Evolutionary conservation across 148 eudicot genomes (phyloP).

Genomic region (Talinum fruticosum): DNA sequence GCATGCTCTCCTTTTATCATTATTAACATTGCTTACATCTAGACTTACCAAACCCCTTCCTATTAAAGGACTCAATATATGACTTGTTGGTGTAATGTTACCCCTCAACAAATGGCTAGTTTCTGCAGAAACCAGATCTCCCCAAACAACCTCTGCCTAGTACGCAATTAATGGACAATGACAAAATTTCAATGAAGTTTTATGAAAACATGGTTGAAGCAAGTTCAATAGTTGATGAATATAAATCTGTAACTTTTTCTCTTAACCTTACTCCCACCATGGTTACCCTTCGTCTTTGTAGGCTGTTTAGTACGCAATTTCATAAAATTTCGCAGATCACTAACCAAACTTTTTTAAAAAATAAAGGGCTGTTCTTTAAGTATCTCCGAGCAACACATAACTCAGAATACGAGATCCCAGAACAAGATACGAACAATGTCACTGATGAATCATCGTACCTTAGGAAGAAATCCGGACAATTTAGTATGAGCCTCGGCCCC

Average conservation of each 20-base stretch:
- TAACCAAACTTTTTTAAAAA: neutral
- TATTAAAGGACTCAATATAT: neutral
- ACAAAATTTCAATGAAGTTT: neutral
- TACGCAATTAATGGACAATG: neutral
- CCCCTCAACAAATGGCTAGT: neutral
- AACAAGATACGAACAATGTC: neutral
- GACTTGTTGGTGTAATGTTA: neutral
- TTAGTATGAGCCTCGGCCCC: slow-evolving; percentile 72
- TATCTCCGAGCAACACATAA: neutral
- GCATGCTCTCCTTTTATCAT: neutral
- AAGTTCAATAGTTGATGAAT: neutral
- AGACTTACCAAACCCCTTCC: neutral
- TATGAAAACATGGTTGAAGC: neutral
- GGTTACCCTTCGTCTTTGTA: neutral
- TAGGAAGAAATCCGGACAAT: slow-evolving; percentile 63
- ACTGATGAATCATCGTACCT: slow-evolving; percentile 39
- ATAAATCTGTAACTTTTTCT: neutral
- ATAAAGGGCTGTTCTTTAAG: neutral
- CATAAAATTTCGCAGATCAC: slow-evolving; percentile 4
- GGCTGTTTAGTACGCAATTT: neutral
- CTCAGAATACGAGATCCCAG: neutral
- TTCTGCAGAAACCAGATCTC: neutral
- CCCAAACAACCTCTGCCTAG: neutral
- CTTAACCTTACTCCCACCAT: neutral
- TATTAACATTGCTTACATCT: neutral